Percentiles rank a stretch among this genome's conserved stretches.
Evolutionary conservation across 2,329 filamentous ascomycete genomes (phyloP).

Genomic region (Claviceps sp.): DNA sequence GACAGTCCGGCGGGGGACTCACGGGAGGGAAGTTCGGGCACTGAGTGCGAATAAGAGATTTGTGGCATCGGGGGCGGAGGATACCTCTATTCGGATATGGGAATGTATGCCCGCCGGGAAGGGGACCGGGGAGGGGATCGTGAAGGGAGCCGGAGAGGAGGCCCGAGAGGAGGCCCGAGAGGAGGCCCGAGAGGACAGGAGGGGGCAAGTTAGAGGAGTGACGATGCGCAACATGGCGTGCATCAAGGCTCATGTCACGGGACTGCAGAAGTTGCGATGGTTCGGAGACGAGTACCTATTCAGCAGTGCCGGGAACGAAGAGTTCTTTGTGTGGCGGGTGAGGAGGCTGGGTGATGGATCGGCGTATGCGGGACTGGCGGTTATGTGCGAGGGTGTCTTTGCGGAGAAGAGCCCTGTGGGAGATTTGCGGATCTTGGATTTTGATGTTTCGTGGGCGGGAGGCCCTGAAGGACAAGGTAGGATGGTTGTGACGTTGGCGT

Average conservation of each 20-base stretch:
- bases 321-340: constrained; percentile 76
- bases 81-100: constrained; percentile 61
- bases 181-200: background rate
- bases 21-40: constrained; percentile 71
- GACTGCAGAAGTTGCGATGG: constrained; percentile 73
- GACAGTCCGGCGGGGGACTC: constrained; percentile 54
- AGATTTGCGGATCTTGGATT: constrained; percentile 72
- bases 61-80: constrained; percentile 60
- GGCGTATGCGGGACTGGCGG: constrained; percentile 34
- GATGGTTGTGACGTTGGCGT: constrained; percentile 42
- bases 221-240: constrained; percentile 42
- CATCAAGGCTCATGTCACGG: constrained; percentile 66
- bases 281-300: constrained; percentile 59
- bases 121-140: constrained; percentile 12
- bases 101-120: constrained; percentile 14
- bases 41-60: constrained; percentile 27
- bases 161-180: background rate
- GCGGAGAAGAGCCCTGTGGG: constrained; percentile 34
- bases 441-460: constrained; percentile 39
- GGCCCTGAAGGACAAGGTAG: constrained; percentile 1
- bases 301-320: constrained; percentile 76
- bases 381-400: constrained; percentile 43
- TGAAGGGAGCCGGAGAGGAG: background rate
- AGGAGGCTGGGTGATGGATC: constrained; percentile 31
- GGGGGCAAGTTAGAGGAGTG: background rate